phyloP scores from a whole-genome alignment of 179 eudicot species.

The Drosera spatulata region DNA sequence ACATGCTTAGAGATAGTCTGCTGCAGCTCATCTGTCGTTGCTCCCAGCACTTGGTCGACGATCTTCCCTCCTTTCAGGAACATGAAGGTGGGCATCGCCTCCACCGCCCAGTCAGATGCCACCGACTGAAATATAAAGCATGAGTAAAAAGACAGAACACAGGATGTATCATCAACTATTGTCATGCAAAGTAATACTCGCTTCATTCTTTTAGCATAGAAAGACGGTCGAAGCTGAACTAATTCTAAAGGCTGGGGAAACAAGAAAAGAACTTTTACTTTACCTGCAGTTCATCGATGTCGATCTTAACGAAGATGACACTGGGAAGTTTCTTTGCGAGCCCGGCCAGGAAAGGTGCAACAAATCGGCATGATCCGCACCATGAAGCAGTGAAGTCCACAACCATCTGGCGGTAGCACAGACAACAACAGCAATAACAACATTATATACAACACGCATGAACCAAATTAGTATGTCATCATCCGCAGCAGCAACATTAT shows the following conservation, averaged over 20 bases:
- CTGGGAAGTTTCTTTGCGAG: slow-evolving; percentile 42
- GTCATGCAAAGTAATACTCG: no score
- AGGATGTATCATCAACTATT: no score
- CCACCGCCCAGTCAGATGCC: slow-evolving; percentile 46
- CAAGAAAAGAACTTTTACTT: no score
- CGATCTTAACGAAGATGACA: slow-evolving; percentile 58
- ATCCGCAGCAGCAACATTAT: no score
- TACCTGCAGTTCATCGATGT: slow-evolving; percentile 51
- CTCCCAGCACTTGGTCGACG: slow-evolving; percentile 46
- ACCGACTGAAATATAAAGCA: slow-evolving; percentile 23
- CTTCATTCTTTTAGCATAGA: no score
- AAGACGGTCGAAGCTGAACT: no score
- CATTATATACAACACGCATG: no score
- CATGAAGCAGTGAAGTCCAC: slow-evolving; percentile 83
- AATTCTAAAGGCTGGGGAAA: no score
- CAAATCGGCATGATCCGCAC: slow-evolving; percentile 71
- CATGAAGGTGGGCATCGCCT: slow-evolving; percentile 71
- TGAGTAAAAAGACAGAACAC: no score
- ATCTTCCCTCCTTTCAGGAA: slow-evolving; percentile 43
- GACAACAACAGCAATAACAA: neutral
- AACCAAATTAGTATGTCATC: no score
- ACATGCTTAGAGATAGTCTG: slow-evolving; percentile 24
- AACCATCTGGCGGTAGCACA: slow-evolving; percentile 30
- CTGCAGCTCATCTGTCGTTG: slow-evolving; percentile 56
- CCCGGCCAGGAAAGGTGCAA: slow-evolving; percentile 60